Evolutionary conservation across 2,329 filamentous ascomycete genomes (phyloP).

Genomic region (Neophaeococcomyces mojaviensis): DNA sequence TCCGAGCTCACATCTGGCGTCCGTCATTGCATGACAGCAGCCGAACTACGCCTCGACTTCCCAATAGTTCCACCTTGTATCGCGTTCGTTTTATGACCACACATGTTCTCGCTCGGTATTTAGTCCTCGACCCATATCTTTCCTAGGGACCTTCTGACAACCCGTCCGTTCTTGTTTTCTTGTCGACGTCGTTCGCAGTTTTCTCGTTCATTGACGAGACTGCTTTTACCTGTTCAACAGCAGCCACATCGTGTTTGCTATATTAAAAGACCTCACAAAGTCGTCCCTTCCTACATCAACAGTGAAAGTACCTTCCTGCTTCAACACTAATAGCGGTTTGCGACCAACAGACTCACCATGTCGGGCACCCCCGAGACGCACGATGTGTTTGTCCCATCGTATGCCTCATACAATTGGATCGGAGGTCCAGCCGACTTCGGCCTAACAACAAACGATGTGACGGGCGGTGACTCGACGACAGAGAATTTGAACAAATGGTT

Average conservation of each 20-base stretch:
- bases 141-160: background rate
- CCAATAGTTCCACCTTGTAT: background rate
- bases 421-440: constrained; percentile 38
- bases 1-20: background rate
- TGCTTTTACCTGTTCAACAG: background rate
- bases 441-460: constrained; percentile 45
- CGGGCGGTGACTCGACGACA: constrained; percentile 68
- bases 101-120: background rate
- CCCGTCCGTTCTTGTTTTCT: background rate
- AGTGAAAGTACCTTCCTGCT: too few species aligned
- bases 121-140: background rate
- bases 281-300: too few species aligned
- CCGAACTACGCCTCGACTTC: constrained; percentile 2
- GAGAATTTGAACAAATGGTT: constrained; percentile 97
- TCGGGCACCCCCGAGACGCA: constrained; percentile 6
- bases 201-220: background rate
- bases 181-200: background rate
- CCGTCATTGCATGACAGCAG: constrained; percentile 4
- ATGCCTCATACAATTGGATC: constrained; percentile 44
- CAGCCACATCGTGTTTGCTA: background rate
- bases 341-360: background rate
- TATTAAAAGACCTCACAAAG: too few species aligned
- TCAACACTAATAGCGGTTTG: background rate
- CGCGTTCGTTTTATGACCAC: background rate
- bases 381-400: constrained; percentile 28